Evolutionary conservation across 192 early-diverging fungal genomes (phyloP).

Genomic region (Backusella sp.): DNA sequence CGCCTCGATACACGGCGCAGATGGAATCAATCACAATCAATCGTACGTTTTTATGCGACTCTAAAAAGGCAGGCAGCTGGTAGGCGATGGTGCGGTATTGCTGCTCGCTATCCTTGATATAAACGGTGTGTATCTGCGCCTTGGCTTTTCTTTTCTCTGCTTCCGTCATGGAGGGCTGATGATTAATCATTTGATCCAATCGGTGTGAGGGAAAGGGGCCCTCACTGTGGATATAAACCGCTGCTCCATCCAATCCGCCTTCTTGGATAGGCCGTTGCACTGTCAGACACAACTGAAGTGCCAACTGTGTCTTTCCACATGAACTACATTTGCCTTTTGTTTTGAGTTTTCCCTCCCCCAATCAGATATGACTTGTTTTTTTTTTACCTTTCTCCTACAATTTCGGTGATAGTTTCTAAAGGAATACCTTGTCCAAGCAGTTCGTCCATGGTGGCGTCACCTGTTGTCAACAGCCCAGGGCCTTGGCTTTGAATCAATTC

Average conservation of each 20-base stretch:
- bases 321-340: conserved; percentile 41
- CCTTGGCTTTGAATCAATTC: background rate
- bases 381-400: conserved; percentile 67
- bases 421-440: conserved; percentile 61
- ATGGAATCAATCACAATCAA: conserved; percentile 88
- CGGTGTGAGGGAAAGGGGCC: conserved; percentile 66
- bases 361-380: background rate
- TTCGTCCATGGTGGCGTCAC: conserved; percentile 51
- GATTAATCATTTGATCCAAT: conserved; percentile 48
- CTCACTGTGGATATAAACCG: conserved; percentile 73
- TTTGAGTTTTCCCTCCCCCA: too few species aligned
- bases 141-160: background rate
- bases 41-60: conserved; percentile 46
- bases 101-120: conserved; percentile 66
- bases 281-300: conserved; percentile 75
- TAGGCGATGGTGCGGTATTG: conserved; percentile 73
- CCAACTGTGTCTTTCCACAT: conserved; percentile 85
- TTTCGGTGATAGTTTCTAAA: conserved; percentile 61
- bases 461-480: conserved; percentile 30
- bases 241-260: conserved; percentile 47
- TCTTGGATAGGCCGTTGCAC: conserved; percentile 67
- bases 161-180: background rate
- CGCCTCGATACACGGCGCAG: conserved; percentile 69
- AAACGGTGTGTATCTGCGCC: conserved; percentile 58
- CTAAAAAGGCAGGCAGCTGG: conserved; percentile 66